phyloP scores from a whole-genome alignment of 2,329 filamentous ascomycete genomes.

The Penicillium sp. region DNA sequence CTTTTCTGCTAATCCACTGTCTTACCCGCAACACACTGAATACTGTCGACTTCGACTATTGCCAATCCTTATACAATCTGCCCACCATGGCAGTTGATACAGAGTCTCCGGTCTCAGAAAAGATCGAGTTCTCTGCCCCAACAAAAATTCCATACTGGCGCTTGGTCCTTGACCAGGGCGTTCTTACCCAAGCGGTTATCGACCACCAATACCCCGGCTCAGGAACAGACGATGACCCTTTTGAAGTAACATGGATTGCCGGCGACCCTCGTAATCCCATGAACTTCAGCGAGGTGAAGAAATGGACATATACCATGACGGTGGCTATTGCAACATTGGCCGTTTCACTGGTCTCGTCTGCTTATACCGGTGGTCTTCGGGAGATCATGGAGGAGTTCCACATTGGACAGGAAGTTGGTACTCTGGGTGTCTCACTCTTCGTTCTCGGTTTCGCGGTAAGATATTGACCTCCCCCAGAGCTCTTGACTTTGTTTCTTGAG shows the following conservation, averaged over 20 bases:
- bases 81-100: conserved; percentile 30
- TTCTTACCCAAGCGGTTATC: conserved; percentile 58
- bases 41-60: background rate
- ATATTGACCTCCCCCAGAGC: background rate
- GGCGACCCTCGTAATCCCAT: conserved; percentile 67
- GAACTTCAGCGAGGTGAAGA: conserved; percentile 55
- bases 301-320: conserved; percentile 65
- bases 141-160: conserved; percentile 47
- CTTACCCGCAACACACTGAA: background rate
- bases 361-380: conserved; percentile 38
- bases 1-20: background rate
- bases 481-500: background rate
- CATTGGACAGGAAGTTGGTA: conserved; percentile 54
- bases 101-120: conserved; percentile 24
- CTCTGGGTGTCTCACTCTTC: conserved; percentile 64
- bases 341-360: conserved; percentile 68
- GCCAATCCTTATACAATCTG: conserved; percentile 2
- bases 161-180: conserved; percentile 58
- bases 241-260: conserved; percentile 65
- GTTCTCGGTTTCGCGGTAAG: conserved; percentile 56
- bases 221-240: conserved; percentile 67
- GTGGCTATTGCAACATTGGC: conserved; percentile 66
- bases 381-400: conserved; percentile 56
- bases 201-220: conserved; percentile 57
- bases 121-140: conserved; percentile 27